These are phyloP conservation scores for Paspalum vaginatum DNA, from an alignment of 176 grass and related monocot genomes.

Conservation along the genomic window DNA sequence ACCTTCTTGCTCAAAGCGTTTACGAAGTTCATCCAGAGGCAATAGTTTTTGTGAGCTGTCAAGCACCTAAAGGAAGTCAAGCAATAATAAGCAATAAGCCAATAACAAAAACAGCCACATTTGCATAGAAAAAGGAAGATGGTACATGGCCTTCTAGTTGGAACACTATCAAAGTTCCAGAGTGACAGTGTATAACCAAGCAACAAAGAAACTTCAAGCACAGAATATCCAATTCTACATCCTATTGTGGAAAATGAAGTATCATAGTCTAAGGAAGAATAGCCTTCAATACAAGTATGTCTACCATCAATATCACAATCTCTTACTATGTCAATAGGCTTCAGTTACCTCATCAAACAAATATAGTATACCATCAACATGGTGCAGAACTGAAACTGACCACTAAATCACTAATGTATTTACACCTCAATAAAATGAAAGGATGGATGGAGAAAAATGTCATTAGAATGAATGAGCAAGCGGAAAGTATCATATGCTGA, in stretches of 20 bases:
- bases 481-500: background rate
- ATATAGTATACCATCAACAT: background rate
- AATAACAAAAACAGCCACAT: background rate
- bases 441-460: background rate
- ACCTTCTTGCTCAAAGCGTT: slow-evolving; percentile 91
- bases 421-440: background rate
- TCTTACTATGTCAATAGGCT: background rate
- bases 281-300: background rate
- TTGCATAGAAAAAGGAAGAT: slow-evolving; percentile 5
- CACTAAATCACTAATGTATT: background rate
- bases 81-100: slow-evolving; percentile 29
- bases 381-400: background rate
- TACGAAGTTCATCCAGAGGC: slow-evolving; percentile 66
- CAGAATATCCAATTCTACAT: background rate
- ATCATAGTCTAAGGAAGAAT: background rate
- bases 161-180: slow-evolving; percentile 15
- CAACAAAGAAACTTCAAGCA: slow-evolving; percentile 21
- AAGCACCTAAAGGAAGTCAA: slow-evolving; percentile 69
- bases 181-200: background rate
- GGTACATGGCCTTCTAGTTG: background rate
- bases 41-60: slow-evolving; percentile 86
- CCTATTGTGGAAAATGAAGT: background rate
- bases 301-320: slow-evolving; percentile 11
- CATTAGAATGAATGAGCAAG: background rate
- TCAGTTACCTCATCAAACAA: background rate